Evolutionary conservation across 257 asterid species (phyloP).

Genomic region (Nicotiana paniculata): DNA sequence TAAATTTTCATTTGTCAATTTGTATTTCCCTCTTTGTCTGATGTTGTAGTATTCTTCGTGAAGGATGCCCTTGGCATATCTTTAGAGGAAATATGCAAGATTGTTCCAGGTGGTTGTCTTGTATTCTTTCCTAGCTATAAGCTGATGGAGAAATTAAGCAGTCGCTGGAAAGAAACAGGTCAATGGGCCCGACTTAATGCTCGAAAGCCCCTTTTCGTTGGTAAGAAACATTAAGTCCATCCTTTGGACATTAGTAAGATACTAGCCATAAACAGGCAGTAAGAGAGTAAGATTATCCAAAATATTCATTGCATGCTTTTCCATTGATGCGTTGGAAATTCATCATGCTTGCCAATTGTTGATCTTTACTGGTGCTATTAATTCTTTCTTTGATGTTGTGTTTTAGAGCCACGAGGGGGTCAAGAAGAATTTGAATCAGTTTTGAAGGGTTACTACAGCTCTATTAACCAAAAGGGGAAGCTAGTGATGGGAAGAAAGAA

Average conservation of each 20-base stretch:
- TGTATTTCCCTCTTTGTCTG: constrained; percentile 10
- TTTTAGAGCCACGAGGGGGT: constrained; percentile 87
- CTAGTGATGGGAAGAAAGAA: constrained; percentile 46
- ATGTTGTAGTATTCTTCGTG: constrained; percentile 21
- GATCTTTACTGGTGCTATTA: not conserved
- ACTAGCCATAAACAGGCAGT: not conserved
- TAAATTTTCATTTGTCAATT: not conserved
- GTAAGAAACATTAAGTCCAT: constrained; percentile 37
- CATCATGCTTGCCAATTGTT: not conserved
- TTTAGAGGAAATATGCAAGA: constrained; percentile 77
- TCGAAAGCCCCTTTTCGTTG: constrained; percentile 67
- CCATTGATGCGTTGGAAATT: not conserved
- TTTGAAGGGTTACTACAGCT: constrained; percentile 58
- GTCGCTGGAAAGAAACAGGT: constrained; percentile 90
- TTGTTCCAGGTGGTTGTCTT: constrained; percentile 91
- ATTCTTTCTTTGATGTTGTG: constrained; percentile 8
- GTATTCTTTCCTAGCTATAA: constrained; percentile 97
- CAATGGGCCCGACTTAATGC: constrained; percentile 87
- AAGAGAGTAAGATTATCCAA: not conserved
- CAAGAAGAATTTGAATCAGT: constrained; percentile 67
- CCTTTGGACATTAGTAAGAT: constrained; percentile 1
- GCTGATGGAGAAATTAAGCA: constrained; percentile 74
- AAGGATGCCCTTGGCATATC: constrained; percentile 86
- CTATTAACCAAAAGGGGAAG: constrained; percentile 42
- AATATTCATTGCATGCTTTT: constrained; percentile 1